Percentiles rank a stretch among this genome's conserved stretches.
phyloP scores from a whole-genome alignment of 805 yeast species.

The Schwanniomyces polymorphus region DNA sequence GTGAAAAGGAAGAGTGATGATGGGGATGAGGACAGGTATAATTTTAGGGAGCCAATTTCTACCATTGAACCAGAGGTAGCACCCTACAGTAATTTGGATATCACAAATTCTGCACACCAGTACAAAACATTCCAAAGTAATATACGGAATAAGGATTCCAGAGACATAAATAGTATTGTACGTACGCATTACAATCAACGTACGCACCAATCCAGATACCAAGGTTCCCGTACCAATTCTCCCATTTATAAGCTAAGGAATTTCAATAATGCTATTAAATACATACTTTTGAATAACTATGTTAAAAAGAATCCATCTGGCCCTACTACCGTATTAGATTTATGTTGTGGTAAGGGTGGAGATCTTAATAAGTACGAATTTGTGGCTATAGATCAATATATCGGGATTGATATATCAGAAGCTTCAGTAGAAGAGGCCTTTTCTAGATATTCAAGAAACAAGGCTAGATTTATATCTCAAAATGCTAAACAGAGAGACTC shows the following conservation, averaged over 20 bases:
- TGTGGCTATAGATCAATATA: slow-evolving; percentile 69
- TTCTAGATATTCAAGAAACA: slow-evolving; percentile 62
- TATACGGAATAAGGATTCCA: slow-evolving; percentile 30
- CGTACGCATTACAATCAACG: slow-evolving; percentile 84
- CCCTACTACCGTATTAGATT: slow-evolving; percentile 61
- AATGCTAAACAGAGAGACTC: slow-evolving; percentile 25
- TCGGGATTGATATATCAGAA: slow-evolving; percentile 92
- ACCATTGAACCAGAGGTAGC: slow-evolving; percentile 9
- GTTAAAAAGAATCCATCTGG: slow-evolving; percentile 34
- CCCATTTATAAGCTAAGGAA: slow-evolving; percentile 84
- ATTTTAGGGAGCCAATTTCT: slow-evolving; percentile 2
- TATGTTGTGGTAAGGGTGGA: slow-evolving; percentile 99
- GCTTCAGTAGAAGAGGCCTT: slow-evolving; percentile 84
- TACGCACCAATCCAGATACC: slow-evolving; percentile 63
- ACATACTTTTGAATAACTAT: slow-evolving; percentile 74
- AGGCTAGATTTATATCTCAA: slow-evolving; percentile 36
- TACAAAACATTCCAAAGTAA: slow-evolving; percentile 41
- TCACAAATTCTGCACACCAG: slow-evolving; percentile 19
- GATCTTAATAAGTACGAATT: slow-evolving; percentile 88
- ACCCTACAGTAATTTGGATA: slow-evolving; percentile 19
- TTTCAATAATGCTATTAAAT: slow-evolving; percentile 90
- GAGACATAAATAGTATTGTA: slow-evolving; percentile 65
- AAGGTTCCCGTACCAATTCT: slow-evolving; percentile 64
- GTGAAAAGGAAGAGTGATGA: slow-evolving; percentile 3
- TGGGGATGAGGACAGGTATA: background rate